Evolutionary conservation across 1,284 basidiomycete genomes (phyloP).

Genomic region (Pholiota adiposa): DNA sequence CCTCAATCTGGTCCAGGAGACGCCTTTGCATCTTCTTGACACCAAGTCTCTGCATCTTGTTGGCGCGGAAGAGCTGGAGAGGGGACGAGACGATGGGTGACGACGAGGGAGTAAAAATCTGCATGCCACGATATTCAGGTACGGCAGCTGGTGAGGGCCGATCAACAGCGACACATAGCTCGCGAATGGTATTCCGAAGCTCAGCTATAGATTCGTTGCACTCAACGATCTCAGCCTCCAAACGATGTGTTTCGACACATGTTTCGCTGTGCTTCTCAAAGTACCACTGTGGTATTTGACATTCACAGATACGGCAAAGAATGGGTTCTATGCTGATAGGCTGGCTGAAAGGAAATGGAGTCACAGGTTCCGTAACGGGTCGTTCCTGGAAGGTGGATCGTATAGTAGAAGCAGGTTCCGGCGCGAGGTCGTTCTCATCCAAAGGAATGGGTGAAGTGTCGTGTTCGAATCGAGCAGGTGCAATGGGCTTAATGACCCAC

Average conservation of each 20-base stretch:
- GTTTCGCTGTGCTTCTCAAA: slow-evolving; percentile 99
- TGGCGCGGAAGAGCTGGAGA: slow-evolving; percentile 70
- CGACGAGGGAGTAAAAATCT: slow-evolving; percentile 73
- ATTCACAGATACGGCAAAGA: slow-evolving; percentile 97
- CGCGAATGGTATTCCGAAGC: slow-evolving; percentile 81
- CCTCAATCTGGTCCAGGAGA: slow-evolving; percentile 84
- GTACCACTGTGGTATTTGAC: slow-evolving; percentile 97
- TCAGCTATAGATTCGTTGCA: slow-evolving; percentile 94
- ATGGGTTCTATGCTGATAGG: slow-evolving; percentile 87
- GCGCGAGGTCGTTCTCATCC: slow-evolving; percentile 58
- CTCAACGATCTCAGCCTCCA: slow-evolving; percentile 94
- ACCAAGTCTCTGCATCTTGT: slow-evolving; percentile 78
- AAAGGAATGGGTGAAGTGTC: slow-evolving; percentile 59
- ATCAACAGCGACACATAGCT: slow-evolving; percentile 69
- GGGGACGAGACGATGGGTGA: slow-evolving; percentile 72
- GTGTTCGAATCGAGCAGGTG: slow-evolving; percentile 67
- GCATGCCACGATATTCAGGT: slow-evolving; percentile 89
- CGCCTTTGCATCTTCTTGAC: slow-evolving; percentile 83
- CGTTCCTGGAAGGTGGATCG: slow-evolving; percentile 33
- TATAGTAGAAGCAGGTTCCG: slow-evolving; percentile 46
- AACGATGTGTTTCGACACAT: slow-evolving; percentile 93
- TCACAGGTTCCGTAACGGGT: slow-evolving; percentile 47
- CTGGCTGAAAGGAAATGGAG: slow-evolving; percentile 73
- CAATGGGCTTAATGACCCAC: slow-evolving; percentile 97
- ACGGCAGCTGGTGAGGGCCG: slow-evolving; percentile 60